These are phyloP conservation scores for Ceratobasidium sp. DNA, from an alignment of 1,284 basidiomycete species.

Conservation along the genomic window DNA sequence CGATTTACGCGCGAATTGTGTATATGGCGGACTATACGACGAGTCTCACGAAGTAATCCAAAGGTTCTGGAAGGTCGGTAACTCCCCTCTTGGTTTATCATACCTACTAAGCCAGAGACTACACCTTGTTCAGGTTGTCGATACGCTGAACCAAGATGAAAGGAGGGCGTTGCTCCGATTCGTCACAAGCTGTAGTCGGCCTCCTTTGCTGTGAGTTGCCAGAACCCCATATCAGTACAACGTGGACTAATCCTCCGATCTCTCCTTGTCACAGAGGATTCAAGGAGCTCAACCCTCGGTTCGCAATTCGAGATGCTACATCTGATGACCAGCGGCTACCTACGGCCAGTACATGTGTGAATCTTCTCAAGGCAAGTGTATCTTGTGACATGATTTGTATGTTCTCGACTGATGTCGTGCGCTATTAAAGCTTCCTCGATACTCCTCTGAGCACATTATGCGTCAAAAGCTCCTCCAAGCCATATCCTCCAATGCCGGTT, in stretches of 20 bases:
- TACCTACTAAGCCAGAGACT: conserved; percentile 51
- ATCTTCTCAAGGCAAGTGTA: conserved; percentile 72
- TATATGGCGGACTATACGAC: conserved; percentile 78
- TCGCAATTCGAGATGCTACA: conserved; percentile 81
- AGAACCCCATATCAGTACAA: background rate
- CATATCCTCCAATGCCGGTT: conserved; percentile 82
- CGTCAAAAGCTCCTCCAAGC: conserved; percentile 83
- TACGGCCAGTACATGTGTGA: conserved; percentile 83
- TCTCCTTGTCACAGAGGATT: conserved; percentile 67
- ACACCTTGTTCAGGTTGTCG: conserved; percentile 61
- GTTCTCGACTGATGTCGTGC: conserved; percentile 31
- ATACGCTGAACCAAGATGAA: conserved; percentile 74
- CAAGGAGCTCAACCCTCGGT: conserved; percentile 81
- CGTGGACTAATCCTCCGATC: background rate
- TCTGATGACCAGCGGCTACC: conserved; percentile 76
- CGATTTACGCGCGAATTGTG: conserved; percentile 75
- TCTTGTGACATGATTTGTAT: background rate
- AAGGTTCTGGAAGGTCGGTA: conserved; percentile 73
- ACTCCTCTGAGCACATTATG: conserved; percentile 66
- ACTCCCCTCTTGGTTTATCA: conserved; percentile 14
- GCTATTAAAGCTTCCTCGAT: conserved; percentile 65
- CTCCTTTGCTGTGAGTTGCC: conserved; percentile 73
- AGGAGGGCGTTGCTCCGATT: conserved; percentile 77
- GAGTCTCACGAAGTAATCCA: conserved; percentile 71
- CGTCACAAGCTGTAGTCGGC: conserved; percentile 87